Evolutionary conservation across 2,329 filamentous ascomycete genomes (phyloP).

Genomic region (Decorospora gaudefroyi): DNA sequence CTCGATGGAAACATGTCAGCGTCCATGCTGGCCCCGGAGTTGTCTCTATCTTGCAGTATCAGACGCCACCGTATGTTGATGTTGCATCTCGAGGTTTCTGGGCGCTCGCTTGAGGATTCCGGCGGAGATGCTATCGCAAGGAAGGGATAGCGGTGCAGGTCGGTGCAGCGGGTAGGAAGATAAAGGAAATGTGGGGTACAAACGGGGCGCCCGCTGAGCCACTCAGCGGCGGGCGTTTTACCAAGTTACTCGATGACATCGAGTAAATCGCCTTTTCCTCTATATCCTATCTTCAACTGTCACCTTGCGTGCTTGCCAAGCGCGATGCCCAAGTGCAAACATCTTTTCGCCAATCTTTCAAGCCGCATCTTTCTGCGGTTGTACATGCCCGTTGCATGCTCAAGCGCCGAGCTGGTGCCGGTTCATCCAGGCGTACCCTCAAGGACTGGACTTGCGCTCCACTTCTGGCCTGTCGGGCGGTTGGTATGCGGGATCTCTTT

Average conservation of each 20-base stretch:
- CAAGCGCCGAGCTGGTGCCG: background rate
- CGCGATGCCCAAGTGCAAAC: slow-evolving; percentile 4
- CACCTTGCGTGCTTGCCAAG: slow-evolving; percentile 9
- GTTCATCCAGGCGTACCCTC: slow-evolving; percentile 1
- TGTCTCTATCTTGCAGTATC: slow-evolving; percentile 29
- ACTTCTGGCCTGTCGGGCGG: background rate
- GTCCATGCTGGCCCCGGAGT: slow-evolving; percentile 10
- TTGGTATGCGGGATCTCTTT: too few relatives aligned
- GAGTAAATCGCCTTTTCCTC: slow-evolving; percentile 28
- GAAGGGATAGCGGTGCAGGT: slow-evolving; percentile 15
- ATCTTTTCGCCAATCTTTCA: slow-evolving; percentile 3
- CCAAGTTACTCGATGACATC: slow-evolving; percentile 38
- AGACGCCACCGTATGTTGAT: slow-evolving; percentile 12
- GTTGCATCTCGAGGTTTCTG: slow-evolving; percentile 18
- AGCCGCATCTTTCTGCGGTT: background rate
- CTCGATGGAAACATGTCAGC: slow-evolving; percentile 42
- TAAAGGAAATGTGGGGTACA: slow-evolving; percentile 34
- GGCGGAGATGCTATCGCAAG: slow-evolving; percentile 8
- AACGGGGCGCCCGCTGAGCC: slow-evolving; percentile 15
- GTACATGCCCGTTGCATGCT: slow-evolving; percentile 3
- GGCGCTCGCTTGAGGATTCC: slow-evolving; percentile 16
- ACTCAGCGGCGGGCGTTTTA: slow-evolving; percentile 19
- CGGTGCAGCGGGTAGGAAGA: slow-evolving; percentile 21
- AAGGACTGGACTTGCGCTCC: slow-evolving; percentile 1
- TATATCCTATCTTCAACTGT: slow-evolving; percentile 20